A percentile compares a stretch with the other conserved stretches of the same genome.
Evolutionary conservation across 2,329 filamentous ascomycete species (phyloP).

Genomic region (Apiospora koreana): DNA sequence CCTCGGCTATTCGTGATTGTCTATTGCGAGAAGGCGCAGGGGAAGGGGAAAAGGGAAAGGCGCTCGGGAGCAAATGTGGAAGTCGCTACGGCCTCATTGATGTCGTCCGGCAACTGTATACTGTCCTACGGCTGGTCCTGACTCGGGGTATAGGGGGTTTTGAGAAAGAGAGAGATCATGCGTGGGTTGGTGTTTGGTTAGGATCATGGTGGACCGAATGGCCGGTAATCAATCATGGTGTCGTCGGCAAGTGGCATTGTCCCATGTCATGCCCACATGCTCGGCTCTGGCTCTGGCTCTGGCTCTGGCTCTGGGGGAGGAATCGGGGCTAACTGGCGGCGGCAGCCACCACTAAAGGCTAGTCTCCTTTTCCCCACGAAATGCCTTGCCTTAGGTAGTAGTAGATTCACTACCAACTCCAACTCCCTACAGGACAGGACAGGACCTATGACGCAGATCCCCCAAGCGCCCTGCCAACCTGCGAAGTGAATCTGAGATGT

Average conservation of each 20-base stretch:
- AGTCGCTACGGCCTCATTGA: constrained; percentile 5
- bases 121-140: background rate
- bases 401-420: too few relatives aligned
- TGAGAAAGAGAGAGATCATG: background rate
- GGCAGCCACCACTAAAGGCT: background rate
- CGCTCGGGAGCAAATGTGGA: background rate
- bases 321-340: background rate
- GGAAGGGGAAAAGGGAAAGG: background rate
- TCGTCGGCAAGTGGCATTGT: constrained; percentile 8
- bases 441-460: too few relatives aligned
- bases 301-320: too few relatives aligned
- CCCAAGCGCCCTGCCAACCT: too few relatives aligned
- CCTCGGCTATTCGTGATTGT: constrained; percentile 25
- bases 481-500: too few relatives aligned
- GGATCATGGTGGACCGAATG: background rate
- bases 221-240: background rate
- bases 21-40: background rate
- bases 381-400: too few relatives aligned
- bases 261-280: constrained; percentile 7
- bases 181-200: background rate
- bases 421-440: too few relatives aligned
- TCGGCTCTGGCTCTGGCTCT: background rate
- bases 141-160: background rate
- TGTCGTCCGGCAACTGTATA: background rate
- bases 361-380: background rate